Evolutionary conservation across 495 filamentous ascomycete genomes (phyloP).

Genomic region (Penicillium coffeae): DNA sequence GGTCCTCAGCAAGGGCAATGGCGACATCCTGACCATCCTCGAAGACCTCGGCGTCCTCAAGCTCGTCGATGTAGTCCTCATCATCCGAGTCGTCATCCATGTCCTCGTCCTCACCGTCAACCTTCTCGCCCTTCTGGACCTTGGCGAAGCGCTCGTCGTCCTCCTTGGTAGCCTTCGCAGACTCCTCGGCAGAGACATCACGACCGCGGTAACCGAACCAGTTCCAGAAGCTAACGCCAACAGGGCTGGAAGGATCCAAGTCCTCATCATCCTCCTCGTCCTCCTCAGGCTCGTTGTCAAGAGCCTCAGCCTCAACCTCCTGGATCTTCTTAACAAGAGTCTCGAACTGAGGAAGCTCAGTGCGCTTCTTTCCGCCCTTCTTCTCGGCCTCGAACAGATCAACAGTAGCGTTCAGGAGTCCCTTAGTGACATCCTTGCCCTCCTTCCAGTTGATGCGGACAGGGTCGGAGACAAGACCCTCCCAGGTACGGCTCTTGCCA

Average conservation of each 20-base stretch:
- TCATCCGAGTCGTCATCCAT: slow-evolving; percentile 47
- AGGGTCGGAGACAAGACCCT: slow-evolving; percentile 77
- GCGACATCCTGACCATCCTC: slow-evolving; percentile 76
- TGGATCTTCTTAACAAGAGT: slow-evolving; percentile 46
- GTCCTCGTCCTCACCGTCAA: slow-evolving; percentile 39
- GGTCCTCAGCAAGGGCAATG: slow-evolving; percentile 73
- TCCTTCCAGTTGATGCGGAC: slow-evolving; percentile 86
- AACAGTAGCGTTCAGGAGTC: slow-evolving; percentile 67
- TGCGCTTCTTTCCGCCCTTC: slow-evolving; percentile 38
- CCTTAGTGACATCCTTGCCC: slow-evolving; percentile 76
- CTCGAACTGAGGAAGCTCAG: slow-evolving; percentile 47
- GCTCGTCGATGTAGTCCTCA: slow-evolving; percentile 50
- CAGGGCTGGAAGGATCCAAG: slow-evolving; percentile 52
- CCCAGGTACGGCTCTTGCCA: slow-evolving; percentile 55
- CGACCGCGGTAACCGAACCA: slow-evolving; percentile 76
- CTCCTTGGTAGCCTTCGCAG: slow-evolving; percentile 50
- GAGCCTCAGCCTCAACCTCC: slow-evolving; percentile 22
- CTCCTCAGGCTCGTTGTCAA: slow-evolving; percentile 24
- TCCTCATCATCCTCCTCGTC: slow-evolving; percentile 49
- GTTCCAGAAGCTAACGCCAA: slow-evolving; percentile 73
- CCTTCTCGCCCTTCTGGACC: slow-evolving; percentile 51
- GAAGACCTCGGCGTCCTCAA: slow-evolving; percentile 70
- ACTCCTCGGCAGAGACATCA: slow-evolving; percentile 66
- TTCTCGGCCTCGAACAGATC: slow-evolving; percentile 64
- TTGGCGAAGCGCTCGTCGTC: slow-evolving; percentile 57